A percentile compares a stretch with the other conserved stretches of the same genome.
Evolutionary conservation across 208 protist genomes (phyloP).

Genomic region (Borovskyia barvae): DNA sequence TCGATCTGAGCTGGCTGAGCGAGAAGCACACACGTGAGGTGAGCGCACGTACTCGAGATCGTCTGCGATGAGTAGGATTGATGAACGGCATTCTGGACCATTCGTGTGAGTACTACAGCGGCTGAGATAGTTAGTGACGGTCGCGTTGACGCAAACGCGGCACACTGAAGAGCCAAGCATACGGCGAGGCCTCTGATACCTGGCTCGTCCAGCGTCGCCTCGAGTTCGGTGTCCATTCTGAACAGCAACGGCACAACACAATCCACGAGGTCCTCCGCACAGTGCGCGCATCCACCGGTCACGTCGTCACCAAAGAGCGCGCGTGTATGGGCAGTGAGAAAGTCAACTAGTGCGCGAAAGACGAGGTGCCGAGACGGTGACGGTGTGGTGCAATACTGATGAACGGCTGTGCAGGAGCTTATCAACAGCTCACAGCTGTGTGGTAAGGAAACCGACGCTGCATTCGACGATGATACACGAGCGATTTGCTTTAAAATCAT

Average conservation of each 20-base stretch:
- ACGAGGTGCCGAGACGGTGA: slow-evolving; percentile 23
- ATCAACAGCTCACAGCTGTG: background rate
- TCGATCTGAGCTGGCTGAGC: slow-evolving; percentile 9
- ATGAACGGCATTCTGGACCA: slow-evolving; percentile 4
- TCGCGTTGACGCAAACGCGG: background rate
- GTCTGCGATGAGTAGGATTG: slow-evolving; percentile 17
- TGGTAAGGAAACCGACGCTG: background rate
- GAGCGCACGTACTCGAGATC: slow-evolving; percentile 16
- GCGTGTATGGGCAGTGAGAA: slow-evolving; percentile 4
- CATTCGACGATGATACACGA: slow-evolving; percentile 2
- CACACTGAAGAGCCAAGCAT: slow-evolving; percentile 1
- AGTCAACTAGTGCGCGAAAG: slow-evolving; percentile 17
- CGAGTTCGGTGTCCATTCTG: background rate
- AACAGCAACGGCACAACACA: slow-evolving; percentile 2
- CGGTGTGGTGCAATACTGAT: slow-evolving; percentile 3
- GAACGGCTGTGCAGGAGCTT: background rate
- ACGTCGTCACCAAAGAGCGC: slow-evolving; percentile 1
- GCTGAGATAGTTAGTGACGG: background rate
- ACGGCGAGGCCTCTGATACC: slow-evolving; percentile 9
- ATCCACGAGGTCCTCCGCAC: slow-evolving; percentile 1
- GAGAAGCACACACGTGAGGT: slow-evolving; percentile 1
- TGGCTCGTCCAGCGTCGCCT: slow-evolving; percentile 19
- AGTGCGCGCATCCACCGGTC: background rate
- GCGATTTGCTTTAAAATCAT: slow-evolving; percentile 10
- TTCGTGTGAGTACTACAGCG: background rate